Evolutionary conservation across 805 yeast species (phyloP).

Genomic region (Metschnikowia corniflorae): DNA sequence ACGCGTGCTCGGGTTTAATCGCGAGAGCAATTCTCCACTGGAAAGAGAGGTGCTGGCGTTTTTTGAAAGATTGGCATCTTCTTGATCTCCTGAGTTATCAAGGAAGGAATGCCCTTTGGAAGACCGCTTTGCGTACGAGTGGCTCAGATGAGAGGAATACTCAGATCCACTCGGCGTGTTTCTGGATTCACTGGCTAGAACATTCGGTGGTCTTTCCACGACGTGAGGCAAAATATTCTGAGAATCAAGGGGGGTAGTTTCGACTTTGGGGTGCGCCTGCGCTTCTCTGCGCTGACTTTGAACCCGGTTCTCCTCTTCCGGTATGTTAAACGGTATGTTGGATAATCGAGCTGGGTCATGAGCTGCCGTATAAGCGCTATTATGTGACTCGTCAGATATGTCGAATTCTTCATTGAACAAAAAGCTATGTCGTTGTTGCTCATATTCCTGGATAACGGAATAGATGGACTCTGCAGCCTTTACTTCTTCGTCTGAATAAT

Average conservation of each 20-base stretch:
- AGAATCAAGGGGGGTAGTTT: too few relatives aligned
- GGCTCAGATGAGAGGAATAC: too few relatives aligned
- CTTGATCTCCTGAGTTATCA: not conserved
- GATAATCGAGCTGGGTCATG: not conserved
- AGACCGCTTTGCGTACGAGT: not conserved
- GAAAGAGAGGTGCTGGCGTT: constrained; percentile 15
- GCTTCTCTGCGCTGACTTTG: too few relatives aligned
- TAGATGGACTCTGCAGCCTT: constrained; percentile 28
- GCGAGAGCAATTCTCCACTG: constrained; percentile 20
- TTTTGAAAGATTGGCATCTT: not conserved
- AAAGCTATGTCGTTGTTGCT: constrained; percentile 9
- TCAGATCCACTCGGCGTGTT: not conserved
- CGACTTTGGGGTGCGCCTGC: too few relatives aligned
- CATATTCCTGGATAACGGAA: constrained; percentile 30
- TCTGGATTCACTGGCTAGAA: not conserved
- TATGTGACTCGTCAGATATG: constrained; percentile 1
- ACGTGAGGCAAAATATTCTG: too few relatives aligned
- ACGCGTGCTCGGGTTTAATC: constrained; percentile 4
- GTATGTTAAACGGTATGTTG: not conserved
- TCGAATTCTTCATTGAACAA: constrained; percentile 13
- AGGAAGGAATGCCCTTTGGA: not conserved
- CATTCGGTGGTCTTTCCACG: too few relatives aligned
- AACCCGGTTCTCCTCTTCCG: not conserved
- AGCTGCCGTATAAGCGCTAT: not conserved
- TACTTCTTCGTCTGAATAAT: constrained; percentile 10